phyloP scores from a whole-genome alignment of 164 flowering plant species.

The Vitis vinifera region DNA sequence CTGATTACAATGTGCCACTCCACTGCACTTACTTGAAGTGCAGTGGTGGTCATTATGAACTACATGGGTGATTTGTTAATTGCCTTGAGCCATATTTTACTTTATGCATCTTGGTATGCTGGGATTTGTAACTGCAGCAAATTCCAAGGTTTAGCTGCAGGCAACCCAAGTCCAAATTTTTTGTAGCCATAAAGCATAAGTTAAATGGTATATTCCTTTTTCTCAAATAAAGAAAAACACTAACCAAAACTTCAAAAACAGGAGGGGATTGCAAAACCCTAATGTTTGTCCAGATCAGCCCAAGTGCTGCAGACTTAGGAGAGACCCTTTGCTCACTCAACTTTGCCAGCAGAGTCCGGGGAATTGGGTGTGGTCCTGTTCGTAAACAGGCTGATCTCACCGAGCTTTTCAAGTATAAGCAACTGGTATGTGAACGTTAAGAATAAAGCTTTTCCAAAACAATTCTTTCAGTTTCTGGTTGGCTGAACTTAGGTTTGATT shows the following conservation, averaged over 20 bases:
- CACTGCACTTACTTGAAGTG: no score
- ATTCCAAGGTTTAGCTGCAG: background rate
- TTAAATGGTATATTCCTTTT: background rate
- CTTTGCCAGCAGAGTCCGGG: conserved; percentile 83
- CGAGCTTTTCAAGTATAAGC: conserved; percentile 77
- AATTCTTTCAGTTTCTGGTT: background rate
- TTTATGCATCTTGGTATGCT: no score
- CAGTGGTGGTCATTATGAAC: no score
- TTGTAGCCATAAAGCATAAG: background rate
- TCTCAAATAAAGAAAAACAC: background rate
- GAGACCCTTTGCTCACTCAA: conserved; percentile 89
- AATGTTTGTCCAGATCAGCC: conserved; percentile 93
- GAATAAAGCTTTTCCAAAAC: background rate
- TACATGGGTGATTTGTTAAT: no score
- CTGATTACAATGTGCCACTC: no score
- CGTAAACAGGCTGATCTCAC: conserved; percentile 69
- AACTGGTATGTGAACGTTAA: conserved; percentile 49
- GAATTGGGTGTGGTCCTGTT: conserved; percentile 82
- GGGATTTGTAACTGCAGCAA: no score
- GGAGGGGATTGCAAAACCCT: conserved; percentile 95
- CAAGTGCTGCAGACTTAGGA: conserved; percentile 64
- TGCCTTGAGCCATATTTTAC: no score
- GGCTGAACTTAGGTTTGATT: background rate
- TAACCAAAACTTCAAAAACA: conserved; percentile 24
- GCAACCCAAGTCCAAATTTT: no score